These are phyloP conservation scores for Pseudogymnoascus sp. DNA, from an alignment of 2,329 filamentous ascomycete genomes.

Conservation along the genomic window DNA sequence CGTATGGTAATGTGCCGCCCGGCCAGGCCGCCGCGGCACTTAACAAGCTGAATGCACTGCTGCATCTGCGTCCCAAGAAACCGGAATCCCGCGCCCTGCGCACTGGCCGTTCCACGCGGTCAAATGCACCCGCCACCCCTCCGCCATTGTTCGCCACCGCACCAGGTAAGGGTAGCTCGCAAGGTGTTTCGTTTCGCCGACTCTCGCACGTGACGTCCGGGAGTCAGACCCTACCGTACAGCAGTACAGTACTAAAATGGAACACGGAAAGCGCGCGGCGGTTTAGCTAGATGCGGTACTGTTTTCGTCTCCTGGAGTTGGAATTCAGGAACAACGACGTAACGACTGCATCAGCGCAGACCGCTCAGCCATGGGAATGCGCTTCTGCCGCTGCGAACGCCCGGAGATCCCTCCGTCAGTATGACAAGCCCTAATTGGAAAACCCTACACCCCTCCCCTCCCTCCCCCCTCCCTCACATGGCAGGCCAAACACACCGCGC, in stretches of 20 bases:
- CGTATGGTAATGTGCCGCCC: not conserved
- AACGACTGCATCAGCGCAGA: too few species aligned
- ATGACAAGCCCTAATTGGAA: not conserved
- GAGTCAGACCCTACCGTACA: not conserved
- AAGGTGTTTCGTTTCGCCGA: not conserved
- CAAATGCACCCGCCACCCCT: not conserved
- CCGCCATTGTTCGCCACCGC: not conserved
- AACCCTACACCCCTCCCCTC: too few species aligned
- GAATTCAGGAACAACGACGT: too few species aligned
- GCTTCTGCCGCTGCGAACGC: too few species aligned
- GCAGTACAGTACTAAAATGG: not conserved
- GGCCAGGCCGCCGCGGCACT: not conserved
- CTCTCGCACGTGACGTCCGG: not conserved
- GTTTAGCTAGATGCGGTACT: not conserved
- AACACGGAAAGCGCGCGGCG: not conserved
- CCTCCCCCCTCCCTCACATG: not conserved
- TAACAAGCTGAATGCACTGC: not conserved
- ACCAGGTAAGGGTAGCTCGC: not conserved
- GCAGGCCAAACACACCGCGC: not conserved
- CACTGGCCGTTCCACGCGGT: not conserved
- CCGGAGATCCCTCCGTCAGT: too few species aligned
- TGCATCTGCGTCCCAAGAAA: not conserved
- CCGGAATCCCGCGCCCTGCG: not conserved
- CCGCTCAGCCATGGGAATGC: too few species aligned
- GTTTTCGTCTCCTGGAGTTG: too few species aligned